Evolutionary conservation across 352 stramenopile species (phyloP).

Genomic region (Phytophthora hibernalis): DNA sequence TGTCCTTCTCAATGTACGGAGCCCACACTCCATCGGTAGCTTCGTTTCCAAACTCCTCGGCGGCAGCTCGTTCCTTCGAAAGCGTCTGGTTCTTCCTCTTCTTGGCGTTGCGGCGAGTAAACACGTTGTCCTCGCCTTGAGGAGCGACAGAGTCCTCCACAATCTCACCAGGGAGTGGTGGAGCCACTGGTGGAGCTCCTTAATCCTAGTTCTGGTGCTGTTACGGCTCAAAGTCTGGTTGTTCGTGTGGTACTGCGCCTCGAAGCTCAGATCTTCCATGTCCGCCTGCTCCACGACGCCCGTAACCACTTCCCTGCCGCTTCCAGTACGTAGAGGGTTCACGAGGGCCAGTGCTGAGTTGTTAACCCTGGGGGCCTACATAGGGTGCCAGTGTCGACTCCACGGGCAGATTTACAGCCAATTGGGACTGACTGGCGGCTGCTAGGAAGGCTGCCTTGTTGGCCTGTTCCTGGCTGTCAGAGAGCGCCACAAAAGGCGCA

Average conservation of each 20-base stretch:
- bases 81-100: constrained; percentile 51
- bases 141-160: constrained; percentile 33
- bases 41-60: constrained; percentile 56
- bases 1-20: constrained; percentile 60
- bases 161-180: constrained; percentile 32
- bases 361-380: constrained; percentile 44
- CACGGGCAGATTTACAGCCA: constrained; percentile 71
- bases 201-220: constrained; percentile 27
- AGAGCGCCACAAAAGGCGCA: constrained; percentile 47
- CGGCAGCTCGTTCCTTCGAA: constrained; percentile 42
- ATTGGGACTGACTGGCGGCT: constrained; percentile 46
- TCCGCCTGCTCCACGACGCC: constrained; percentile 74
- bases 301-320: constrained; percentile 79
- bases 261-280: constrained; percentile 83
- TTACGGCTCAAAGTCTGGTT: constrained; percentile 55
- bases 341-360: constrained; percentile 13
- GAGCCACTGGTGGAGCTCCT: constrained; percentile 36
- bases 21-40: constrained; percentile 66
- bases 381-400: constrained; percentile 67
- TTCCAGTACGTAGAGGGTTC: constrained; percentile 49
- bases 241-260: constrained; percentile 83
- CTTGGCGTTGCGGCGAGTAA: constrained; percentile 46
- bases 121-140: constrained; percentile 40
- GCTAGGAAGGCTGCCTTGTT: constrained; percentile 49
- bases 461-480: constrained; percentile 36